Conservation (phyloP, 1,284 basidiomycete genomes). For the Fomitopsis pinicola region DNA sequence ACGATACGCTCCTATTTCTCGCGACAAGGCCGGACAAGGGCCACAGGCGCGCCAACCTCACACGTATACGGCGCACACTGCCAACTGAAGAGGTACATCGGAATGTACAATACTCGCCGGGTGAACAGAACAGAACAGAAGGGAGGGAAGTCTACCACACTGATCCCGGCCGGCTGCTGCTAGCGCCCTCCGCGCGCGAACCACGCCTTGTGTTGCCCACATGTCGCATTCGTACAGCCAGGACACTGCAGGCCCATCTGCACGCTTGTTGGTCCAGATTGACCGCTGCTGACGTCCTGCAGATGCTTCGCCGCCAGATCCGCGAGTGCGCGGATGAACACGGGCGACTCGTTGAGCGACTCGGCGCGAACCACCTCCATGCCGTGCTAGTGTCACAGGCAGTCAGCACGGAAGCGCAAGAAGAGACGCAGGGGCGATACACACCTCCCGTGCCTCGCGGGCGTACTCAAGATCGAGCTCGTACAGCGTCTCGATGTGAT, state of each 20-base stretch:
- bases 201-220: conserved; percentile 86
- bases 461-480: conserved; percentile 95
- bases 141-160: background rate
- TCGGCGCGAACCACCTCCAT: conserved; percentile 90
- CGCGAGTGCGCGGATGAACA: conserved; percentile 94
- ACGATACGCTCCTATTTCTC: conserved; percentile 3
- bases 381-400: conserved; percentile 45
- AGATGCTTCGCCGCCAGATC: conserved; percentile 90
- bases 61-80: background rate
- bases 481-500: conserved; percentile 98
- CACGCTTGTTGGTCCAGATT: conserved; percentile 59
- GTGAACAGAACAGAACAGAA: background rate
- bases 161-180: conserved; percentile 3
- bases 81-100: background rate
- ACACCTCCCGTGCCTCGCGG: conserved; percentile 86
- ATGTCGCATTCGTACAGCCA: conserved; percentile 87
- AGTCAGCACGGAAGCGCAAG: background rate
- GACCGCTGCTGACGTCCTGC: conserved; percentile 50
- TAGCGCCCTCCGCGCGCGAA: conserved; percentile 58
- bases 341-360: conserved; percentile 97
- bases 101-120: background rate
- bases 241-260: conserved; percentile 92
- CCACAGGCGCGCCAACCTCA: background rate
- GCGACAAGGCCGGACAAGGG: conserved; percentile 1
- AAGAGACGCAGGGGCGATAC: background rate